Conservation (phyloP, 352 stramenopile species). For the Pythium vanterpoolii region DNA sequence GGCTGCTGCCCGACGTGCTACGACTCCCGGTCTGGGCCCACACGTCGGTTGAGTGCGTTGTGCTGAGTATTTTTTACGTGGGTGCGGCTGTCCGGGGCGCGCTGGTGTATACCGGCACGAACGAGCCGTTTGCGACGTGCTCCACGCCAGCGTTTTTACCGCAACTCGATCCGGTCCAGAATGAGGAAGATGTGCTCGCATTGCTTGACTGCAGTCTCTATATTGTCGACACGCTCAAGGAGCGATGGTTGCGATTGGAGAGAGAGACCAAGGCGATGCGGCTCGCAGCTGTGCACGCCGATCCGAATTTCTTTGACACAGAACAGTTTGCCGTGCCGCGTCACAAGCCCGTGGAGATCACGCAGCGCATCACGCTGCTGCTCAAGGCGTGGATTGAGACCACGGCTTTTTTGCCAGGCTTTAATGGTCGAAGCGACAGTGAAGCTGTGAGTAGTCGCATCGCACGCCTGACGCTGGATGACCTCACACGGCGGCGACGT, state of each 20-base stretch:
- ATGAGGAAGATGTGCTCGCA: slow-evolving; percentile 40
- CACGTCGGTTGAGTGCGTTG: slow-evolving; percentile 56
- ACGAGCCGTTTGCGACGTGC: background rate
- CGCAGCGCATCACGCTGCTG: slow-evolving; percentile 41
- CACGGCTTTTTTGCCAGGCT: background rate
- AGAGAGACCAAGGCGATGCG: slow-evolving; percentile 34
- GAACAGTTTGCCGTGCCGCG: slow-evolving; percentile 54
- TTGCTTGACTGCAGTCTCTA: slow-evolving; percentile 56
- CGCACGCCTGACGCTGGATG: slow-evolving; percentile 6
- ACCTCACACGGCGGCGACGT: background rate
- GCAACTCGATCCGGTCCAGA: slow-evolving; percentile 34
- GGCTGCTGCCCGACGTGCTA: slow-evolving; percentile 51
- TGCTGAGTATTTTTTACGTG: slow-evolving; percentile 67
- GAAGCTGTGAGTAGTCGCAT: background rate
- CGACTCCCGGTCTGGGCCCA: slow-evolving; percentile 63
- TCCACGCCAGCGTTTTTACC: slow-evolving; percentile 47
- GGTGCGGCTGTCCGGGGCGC: slow-evolving; percentile 49
- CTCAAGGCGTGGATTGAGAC: slow-evolving; percentile 61
- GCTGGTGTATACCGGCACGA: slow-evolving; percentile 16
- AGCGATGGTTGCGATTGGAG: slow-evolving; percentile 60
- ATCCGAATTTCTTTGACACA: slow-evolving; percentile 43
- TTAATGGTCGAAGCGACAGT: background rate
- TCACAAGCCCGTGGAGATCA: slow-evolving; percentile 54
- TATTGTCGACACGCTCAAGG: slow-evolving; percentile 53
- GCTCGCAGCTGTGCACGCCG: slow-evolving; percentile 22